Conservation (phyloP, 148 eudicot species). For the Selenicereus undatus region DNA sequence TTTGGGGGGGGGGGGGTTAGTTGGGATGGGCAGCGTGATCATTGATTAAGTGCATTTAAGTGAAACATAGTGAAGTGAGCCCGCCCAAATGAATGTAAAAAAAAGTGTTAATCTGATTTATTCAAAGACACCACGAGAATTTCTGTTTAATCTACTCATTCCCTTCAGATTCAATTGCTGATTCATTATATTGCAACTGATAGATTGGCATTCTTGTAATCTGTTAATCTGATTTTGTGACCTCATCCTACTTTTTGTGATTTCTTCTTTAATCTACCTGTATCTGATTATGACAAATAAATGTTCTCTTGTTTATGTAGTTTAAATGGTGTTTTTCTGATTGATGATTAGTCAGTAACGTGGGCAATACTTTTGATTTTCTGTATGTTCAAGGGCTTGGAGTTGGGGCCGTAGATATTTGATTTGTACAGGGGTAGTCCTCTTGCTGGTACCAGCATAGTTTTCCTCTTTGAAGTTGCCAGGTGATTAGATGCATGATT, state of each 20-base stretch:
- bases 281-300: not conserved
- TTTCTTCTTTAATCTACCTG: not conserved
- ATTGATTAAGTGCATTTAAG: not conserved
- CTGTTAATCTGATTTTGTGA: not conserved
- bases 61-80: not conserved
- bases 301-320: not conserved
- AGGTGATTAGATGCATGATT: too few relatives aligned
- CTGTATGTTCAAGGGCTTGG: not conserved
- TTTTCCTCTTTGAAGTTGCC: too few relatives aligned
- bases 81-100: not conserved
- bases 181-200: not conserved
- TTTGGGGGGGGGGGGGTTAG: not conserved
- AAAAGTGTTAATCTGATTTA: not conserved
- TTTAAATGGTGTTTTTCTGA: not conserved
- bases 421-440: not conserved
- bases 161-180: too few relatives aligned
- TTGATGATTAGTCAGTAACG: not conserved
- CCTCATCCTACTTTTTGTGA: not conserved
- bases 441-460: too few relatives aligned
- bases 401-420: not conserved
- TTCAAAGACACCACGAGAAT: not conserved
- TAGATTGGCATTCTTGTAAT: not conserved
- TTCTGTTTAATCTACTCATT: not conserved
- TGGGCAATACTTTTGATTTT: not conserved
- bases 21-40: not conserved